Evolutionary conservation across 768 basidiomycete genomes (phyloP).

Genomic region (Rhizopogon vesiculosus): DNA sequence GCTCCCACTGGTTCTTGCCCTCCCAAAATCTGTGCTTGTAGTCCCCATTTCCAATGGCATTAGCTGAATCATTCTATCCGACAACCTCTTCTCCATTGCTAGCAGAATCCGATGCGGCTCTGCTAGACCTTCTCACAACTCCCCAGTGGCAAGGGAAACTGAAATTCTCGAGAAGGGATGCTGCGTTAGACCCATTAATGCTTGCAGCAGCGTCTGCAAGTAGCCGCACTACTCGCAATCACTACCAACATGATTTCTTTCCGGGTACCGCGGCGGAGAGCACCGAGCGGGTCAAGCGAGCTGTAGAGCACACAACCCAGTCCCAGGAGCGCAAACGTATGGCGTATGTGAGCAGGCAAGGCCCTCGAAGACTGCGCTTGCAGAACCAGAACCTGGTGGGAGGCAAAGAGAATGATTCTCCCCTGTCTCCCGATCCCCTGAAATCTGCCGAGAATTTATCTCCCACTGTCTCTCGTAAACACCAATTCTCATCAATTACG

Average conservation of each 20-base stretch:
- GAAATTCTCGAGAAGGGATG: slow-evolving; percentile 54
- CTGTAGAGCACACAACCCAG: slow-evolving; percentile 33
- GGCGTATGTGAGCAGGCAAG: slow-evolving; percentile 71
- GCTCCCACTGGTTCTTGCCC: background rate
- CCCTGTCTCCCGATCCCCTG: slow-evolving; percentile 33
- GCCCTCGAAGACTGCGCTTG: slow-evolving; percentile 61
- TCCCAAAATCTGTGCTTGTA: background rate
- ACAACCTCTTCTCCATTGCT: slow-evolving; percentile 21
- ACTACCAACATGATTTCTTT: slow-evolving; percentile 79
- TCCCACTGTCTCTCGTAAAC: slow-evolving; percentile 31
- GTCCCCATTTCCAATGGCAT: slow-evolving; percentile 15
- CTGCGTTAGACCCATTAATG: slow-evolving; percentile 72
- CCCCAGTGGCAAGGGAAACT: slow-evolving; percentile 39
- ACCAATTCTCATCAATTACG: slow-evolving; percentile 29
- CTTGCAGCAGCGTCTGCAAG: slow-evolving; percentile 72
- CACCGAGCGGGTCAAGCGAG: slow-evolving; percentile 50
- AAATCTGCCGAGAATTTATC: slow-evolving; percentile 35
- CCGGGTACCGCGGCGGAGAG: slow-evolving; percentile 32
- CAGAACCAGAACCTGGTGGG: slow-evolving; percentile 25
- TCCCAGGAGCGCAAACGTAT: slow-evolving; percentile 42
- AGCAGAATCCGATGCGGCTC: slow-evolving; percentile 46
- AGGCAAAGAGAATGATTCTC: slow-evolving; percentile 48
- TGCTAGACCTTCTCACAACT: slow-evolving; percentile 64
- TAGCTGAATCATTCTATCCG: slow-evolving; percentile 22
- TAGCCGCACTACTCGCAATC: slow-evolving; percentile 78